Conservation (phyloP, 441 rosid species). For the Raphanus hybrid region DNA sequence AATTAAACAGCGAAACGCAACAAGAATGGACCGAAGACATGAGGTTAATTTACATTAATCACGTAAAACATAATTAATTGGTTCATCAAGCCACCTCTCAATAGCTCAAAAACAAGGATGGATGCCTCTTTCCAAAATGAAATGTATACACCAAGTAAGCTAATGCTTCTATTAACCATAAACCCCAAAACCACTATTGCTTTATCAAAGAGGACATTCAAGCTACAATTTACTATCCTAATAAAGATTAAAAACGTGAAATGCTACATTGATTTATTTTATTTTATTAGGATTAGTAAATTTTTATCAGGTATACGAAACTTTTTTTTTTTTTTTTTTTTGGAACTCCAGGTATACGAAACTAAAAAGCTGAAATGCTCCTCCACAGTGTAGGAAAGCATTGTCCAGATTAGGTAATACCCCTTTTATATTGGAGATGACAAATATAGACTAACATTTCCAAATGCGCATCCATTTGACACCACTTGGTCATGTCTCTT, state of each 20-base stretch:
- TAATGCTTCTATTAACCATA: slow-evolving; percentile 16
- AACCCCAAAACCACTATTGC: neutral
- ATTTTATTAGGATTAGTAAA: slow-evolving; percentile 10
- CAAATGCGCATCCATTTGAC: slow-evolving; percentile 41
- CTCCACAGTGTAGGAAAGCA: neutral
- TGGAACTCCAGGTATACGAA: too few relatives aligned
- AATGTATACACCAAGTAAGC: slow-evolving; percentile 5
- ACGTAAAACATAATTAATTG: too few relatives aligned
- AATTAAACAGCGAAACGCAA: too few relatives aligned
- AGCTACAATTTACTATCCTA: neutral
- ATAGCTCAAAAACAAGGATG: neutral
- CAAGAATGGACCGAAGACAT: too few relatives aligned
- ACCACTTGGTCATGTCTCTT: slow-evolving; percentile 41
- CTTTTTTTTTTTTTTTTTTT: too few relatives aligned
- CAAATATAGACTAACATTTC: slow-evolving; percentile 37
- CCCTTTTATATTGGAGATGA: slow-evolving; percentile 30
- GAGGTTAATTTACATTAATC: too few relatives aligned
- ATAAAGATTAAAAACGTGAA: neutral
- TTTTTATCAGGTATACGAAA: too few relatives aligned
- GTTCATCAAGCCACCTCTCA: too few relatives aligned
- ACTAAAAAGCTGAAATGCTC: slow-evolving; percentile 4
- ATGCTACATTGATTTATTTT: slow-evolving; percentile 1
- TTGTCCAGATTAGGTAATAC: slow-evolving; percentile 12
- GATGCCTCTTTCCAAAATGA: neutral
- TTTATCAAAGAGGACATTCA: neutral